A percentile compares a stretch with the other conserved stretches of the same genome.
Evolutionary conservation across 192 early-diverging fungal species (phyloP).

Genomic region (Blastocladiella britannica): DNA sequence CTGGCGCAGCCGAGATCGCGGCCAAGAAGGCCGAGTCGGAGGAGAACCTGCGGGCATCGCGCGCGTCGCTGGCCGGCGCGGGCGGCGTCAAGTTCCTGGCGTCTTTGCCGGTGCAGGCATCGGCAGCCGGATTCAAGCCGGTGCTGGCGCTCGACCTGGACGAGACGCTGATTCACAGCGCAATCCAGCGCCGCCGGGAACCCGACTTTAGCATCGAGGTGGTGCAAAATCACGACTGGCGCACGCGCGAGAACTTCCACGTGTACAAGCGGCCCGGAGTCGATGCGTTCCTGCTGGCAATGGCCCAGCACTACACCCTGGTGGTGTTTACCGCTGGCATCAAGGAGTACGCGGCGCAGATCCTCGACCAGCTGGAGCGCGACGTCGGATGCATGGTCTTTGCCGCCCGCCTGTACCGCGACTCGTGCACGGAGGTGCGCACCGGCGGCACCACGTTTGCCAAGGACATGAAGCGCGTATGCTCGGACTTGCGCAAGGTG

Average conservation of each 20-base stretch:
- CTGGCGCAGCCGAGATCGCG: no score
- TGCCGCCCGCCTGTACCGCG: background rate
- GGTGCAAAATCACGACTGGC: background rate
- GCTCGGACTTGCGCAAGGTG: background rate
- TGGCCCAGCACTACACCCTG: background rate
- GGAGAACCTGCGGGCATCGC: background rate
- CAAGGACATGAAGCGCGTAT: background rate
- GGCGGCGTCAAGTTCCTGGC: background rate
- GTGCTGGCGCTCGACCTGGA: background rate
- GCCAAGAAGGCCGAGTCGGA: slow-evolving; percentile 1
- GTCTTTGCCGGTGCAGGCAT: background rate
- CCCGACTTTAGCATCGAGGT: background rate
- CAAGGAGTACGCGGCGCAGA: background rate
- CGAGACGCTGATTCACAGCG: background rate
- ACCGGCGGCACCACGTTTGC: background rate
- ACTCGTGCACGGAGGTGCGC: background rate
- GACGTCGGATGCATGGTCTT: slow-evolving; percentile 1
- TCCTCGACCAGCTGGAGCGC: background rate
- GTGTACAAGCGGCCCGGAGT: background rate
- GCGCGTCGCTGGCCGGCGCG: background rate
- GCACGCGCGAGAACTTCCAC: background rate
- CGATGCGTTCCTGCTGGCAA: background rate
- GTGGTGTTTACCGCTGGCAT: background rate
- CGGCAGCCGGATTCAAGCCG: background rate
- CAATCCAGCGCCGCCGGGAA: background rate